Conservation (phyloP, 306 rosid species). For the Quercus mongolica region DNA sequence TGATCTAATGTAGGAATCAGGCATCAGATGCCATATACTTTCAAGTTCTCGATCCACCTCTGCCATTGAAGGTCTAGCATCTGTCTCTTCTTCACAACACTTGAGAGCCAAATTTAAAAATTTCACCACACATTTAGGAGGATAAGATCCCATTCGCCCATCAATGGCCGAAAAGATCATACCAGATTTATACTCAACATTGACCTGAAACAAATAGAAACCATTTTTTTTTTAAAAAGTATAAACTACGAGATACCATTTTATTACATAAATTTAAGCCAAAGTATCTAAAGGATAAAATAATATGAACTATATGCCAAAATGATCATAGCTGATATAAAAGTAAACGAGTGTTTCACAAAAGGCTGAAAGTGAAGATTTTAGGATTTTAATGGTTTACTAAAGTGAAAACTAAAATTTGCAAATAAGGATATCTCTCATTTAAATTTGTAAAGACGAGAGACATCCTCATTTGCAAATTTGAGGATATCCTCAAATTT, state of each 20-base stretch:
- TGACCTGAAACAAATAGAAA: slow-evolving; percentile 42
- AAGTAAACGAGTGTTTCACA: no score
- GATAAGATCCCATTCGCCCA: slow-evolving; percentile 73
- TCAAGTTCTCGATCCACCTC: slow-evolving; percentile 87
- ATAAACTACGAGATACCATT: neutral
- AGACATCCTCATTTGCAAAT: no score
- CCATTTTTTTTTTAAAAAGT: no score
- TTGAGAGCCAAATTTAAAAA: slow-evolving; percentile 64
- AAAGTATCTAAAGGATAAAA: no score
- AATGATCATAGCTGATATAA: neutral
- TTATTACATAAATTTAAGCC: neutral
- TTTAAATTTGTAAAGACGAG: no score
- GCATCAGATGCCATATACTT: slow-evolving; percentile 60
- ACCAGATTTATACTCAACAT: slow-evolving; percentile 57
- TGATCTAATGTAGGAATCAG: slow-evolving; percentile 44
- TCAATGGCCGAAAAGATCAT: slow-evolving; percentile 61
- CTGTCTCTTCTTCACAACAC: slow-evolving; percentile 72
- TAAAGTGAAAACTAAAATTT: no score
- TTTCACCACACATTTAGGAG: slow-evolving; percentile 66
- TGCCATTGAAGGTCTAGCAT: slow-evolving; percentile 75
- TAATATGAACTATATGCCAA: neutral
- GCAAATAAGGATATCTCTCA: no score
- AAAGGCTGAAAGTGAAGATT: no score
- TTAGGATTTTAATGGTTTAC: no score
- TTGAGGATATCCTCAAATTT: no score